phyloP scores from a whole-genome alignment of 371 early-diverging fungal genomes.

The Nematocida parisii region DNA sequence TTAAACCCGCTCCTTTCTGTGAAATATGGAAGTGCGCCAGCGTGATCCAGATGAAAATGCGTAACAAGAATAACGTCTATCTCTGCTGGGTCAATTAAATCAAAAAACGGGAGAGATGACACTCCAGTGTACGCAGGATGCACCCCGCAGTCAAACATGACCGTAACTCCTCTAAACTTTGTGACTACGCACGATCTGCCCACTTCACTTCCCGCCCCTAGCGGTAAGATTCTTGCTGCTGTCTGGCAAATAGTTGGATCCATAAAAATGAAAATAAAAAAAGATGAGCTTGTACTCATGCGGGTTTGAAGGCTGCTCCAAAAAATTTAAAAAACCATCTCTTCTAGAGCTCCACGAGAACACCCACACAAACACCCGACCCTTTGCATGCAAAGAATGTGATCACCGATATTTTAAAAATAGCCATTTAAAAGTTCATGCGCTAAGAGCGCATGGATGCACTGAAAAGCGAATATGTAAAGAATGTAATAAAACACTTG shows the following conservation, averaged over 20 bases:
- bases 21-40: constrained; percentile 95
- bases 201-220: constrained; percentile 97
- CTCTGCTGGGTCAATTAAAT: constrained; percentile 84
- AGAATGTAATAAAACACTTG: constrained; percentile 10
- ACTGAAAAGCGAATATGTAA: neutral
- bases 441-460: neutral
- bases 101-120: constrained; percentile 91
- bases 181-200: constrained; percentile 92
- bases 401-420: constrained; percentile 25
- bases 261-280: constrained; percentile 26
- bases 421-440: constrained; percentile 31
- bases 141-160: constrained; percentile 94
- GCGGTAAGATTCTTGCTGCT: constrained; percentile 76
- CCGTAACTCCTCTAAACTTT: constrained; percentile 86
- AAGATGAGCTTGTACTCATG: constrained; percentile 10
- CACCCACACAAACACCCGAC: constrained; percentile 28
- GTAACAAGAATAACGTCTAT: constrained; percentile 90
- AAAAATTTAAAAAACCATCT: constrained; percentile 40
- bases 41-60: constrained; percentile 98
- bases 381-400: constrained; percentile 33
- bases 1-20: constrained; percentile 92
- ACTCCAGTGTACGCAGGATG: constrained; percentile 96
- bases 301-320: constrained; percentile 10
- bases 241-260: constrained; percentile 54
- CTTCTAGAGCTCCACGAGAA: constrained; percentile 51